phyloP scores from a whole-genome alignment of 1,139 yeast species.

The Diutina neorugosa region DNA sequence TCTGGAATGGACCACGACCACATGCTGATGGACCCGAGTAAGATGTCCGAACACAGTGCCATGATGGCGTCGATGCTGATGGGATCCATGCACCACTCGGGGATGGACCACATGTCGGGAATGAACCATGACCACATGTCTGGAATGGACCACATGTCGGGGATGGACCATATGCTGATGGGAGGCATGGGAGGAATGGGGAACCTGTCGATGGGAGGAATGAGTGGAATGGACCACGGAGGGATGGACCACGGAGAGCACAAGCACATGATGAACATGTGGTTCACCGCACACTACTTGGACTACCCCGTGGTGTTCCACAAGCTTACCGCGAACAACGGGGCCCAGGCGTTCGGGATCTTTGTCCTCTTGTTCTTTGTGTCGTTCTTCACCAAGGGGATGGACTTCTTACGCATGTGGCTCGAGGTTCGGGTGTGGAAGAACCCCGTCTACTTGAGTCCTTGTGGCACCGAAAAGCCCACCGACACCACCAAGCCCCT shows the following conservation, averaged over 20 bases:
- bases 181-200: slow-evolving; percentile 7
- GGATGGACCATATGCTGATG: neutral
- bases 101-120: neutral
- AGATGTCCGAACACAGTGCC: too few relatives aligned
- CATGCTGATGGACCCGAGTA: neutral
- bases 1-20: neutral
- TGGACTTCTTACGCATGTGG: slow-evolving; percentile 47
- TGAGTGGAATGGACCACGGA: slow-evolving; percentile 7
- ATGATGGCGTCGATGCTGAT: too few relatives aligned
- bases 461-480: neutral
- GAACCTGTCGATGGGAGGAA: neutral
- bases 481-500: neutral
- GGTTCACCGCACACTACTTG: slow-evolving; percentile 36
- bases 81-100: too few relatives aligned
- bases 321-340: slow-evolving; percentile 35
- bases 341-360: slow-evolving; percentile 61
- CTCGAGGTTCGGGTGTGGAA: slow-evolving; percentile 55
- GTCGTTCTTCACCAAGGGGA: slow-evolving; percentile 46
- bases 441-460: slow-evolving; percentile 14
- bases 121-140: too few relatives aligned
- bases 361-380: slow-evolving; percentile 46
- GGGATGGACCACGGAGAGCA: neutral
- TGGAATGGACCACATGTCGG: neutral
- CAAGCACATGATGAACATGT: slow-evolving; percentile 40
- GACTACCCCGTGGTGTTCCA: slow-evolving; percentile 53